Evolutionary conservation across 345 rosid genomes (phyloP), one percentile per base, ranked within the genome.

Genomic region (Corchorus capsularis): DNA sequence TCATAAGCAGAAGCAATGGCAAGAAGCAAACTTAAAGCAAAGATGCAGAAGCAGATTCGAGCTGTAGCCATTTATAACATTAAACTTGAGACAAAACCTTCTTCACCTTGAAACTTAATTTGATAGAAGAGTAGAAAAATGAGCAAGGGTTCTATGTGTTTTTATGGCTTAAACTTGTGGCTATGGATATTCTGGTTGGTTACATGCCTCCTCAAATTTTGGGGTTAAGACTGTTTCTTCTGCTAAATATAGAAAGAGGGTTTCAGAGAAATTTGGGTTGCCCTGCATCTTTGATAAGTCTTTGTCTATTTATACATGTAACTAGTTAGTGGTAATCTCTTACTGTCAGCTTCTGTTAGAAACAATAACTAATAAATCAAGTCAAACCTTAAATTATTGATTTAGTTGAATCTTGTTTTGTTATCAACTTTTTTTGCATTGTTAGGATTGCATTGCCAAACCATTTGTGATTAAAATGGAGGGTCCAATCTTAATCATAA

Each of bases 1-100:
- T 70, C 61, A 35, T 2, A 35, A 39, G 73, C 47, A 53, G 73
- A 53, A 70, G 61, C 61, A 70, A 53, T 10, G 46, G 61, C 73
- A 5, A 70, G 61, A 54, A 70, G 73, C 47, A 70, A 70, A 35
- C 9, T 17, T 11, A 70, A 17, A 0, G 17, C 61, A 16, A 53
- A 17, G 17, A 53, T 0, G 47, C 11, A 17, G 32, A 62, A 62
- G 47, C 8, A 52, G 32, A 69, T 6, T 34, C 17, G 60, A 17
- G 10, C 1, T 1, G 73, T n/a, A n/a, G n/a, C 47, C 61, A 70
- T 53, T 69, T 17, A 69, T 10, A 17, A 32, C 4, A 27, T 9
- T 22, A 69, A 34, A 16, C 43, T 47, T 8, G 6, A 17, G 8
- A 16, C 3, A 1, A 8, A 37, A 27, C 1, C 4, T 55, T 11